Percentiles rank a stretch among this genome's conserved stretches.
These are phyloP conservation scores for Brettanomyces sp. DNA, from an alignment of 805 yeast genomes.

Conservation along the genomic window DNA sequence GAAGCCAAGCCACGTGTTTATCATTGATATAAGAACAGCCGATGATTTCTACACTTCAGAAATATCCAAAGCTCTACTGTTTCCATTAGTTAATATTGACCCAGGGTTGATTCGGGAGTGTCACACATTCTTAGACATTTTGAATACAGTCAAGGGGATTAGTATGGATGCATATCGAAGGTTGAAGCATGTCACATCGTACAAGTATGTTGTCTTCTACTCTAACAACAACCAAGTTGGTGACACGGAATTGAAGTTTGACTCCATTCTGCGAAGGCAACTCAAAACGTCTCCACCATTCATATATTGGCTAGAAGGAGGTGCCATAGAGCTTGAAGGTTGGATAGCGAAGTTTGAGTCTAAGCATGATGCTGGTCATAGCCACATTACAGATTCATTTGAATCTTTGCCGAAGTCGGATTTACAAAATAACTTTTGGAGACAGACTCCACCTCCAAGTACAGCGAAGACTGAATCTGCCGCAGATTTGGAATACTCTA, in stretches of 20 bases:
- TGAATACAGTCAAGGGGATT: constrained; percentile 21
- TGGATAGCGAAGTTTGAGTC: neutral
- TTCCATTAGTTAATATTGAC: constrained; percentile 29
- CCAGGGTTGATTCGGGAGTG: constrained; percentile 21
- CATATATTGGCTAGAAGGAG: constrained; percentile 1
- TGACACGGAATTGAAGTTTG: constrained; percentile 18
- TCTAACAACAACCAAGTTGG: constrained; percentile 27
- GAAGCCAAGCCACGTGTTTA: constrained; percentile 11
- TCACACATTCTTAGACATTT: constrained; percentile 10
- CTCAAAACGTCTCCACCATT: neutral
- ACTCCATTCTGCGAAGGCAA: neutral
- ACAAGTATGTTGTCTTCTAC: constrained; percentile 29
- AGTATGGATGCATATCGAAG: constrained; percentile 23
- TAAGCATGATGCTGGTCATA: neutral
- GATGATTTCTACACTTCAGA: constrained; percentile 24
- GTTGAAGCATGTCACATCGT: constrained; percentile 16
- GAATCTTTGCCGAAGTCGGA: too few species aligned
- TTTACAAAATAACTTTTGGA: too few species aligned
- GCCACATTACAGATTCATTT: too few species aligned
- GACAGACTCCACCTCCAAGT: too few species aligned
- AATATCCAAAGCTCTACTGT: neutral
- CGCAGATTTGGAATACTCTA: too few species aligned
- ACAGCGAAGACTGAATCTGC: too few species aligned
- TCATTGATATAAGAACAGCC: constrained; percentile 32
- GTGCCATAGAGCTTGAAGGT: neutral